Conservation (phyloP, 176 grass and related monocot genomes). For the Eragrostis curvula region DNA sequence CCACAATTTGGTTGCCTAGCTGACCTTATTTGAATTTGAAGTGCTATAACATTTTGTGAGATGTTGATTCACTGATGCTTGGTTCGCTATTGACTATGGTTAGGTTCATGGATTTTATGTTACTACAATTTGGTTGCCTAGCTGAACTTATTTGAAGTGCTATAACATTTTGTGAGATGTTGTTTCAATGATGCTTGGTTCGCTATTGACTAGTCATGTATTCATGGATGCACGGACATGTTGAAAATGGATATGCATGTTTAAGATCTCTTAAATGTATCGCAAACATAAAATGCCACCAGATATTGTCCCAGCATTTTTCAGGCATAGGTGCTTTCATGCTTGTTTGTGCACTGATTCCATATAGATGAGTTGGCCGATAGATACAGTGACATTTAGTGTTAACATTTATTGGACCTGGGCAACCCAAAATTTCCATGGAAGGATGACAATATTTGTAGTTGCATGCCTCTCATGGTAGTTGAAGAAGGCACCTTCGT, state of each 20-base stretch:
- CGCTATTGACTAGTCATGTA: neutral
- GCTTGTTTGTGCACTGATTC: neutral
- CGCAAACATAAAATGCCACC: neutral
- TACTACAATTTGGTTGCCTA: too few relatives aligned
- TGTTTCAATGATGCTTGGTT: neutral
- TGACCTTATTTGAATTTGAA: constrained; percentile 2
- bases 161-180: too few relatives aligned
- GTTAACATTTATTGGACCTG: neutral
- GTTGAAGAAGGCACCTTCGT: neutral
- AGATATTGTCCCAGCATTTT: neutral
- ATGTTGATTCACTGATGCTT: neutral
- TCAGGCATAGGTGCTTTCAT: neutral
- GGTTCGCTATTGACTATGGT: too few relatives aligned
- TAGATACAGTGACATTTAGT: neutral
- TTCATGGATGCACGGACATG: neutral
- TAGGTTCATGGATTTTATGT: too few relatives aligned
- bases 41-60: neutral
- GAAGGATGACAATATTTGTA: neutral
- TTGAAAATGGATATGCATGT: neutral
- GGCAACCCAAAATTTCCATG: neutral
- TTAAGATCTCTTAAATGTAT: neutral
- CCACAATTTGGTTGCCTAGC: neutral
- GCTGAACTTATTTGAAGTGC: too few relatives aligned
- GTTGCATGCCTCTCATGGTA: neutral
- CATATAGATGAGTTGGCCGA: neutral